Percentiles rank a stretch among this genome's conserved stretches.
These are phyloP conservation scores for Corylus avellana DNA, from an alignment of 306 rosid species.

Conservation along the genomic window DNA sequence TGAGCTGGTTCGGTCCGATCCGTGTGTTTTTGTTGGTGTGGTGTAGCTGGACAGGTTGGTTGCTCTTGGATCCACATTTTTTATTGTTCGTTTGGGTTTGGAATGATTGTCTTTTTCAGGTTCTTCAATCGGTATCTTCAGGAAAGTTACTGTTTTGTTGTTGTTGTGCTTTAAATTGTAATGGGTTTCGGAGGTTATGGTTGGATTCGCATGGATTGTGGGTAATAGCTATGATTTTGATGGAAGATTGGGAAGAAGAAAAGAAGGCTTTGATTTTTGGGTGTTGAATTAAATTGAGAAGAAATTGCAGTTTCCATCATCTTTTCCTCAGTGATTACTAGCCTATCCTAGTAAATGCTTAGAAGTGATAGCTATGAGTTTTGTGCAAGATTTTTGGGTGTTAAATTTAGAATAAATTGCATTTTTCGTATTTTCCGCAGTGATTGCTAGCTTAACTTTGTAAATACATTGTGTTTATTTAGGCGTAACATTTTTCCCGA, in stretches of 20 bases:
- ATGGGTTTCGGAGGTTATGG: background rate
- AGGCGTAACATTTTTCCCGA: too few species aligned
- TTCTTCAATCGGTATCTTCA: background rate
- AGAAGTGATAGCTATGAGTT: too few species aligned
- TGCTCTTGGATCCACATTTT: slow-evolving; percentile 30
- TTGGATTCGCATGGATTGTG: background rate
- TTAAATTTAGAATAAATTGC: background rate
- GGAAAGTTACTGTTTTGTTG: too few species aligned
- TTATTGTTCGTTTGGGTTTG: background rate
- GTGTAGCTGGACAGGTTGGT: slow-evolving; percentile 37
- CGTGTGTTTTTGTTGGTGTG: slow-evolving; percentile 23
- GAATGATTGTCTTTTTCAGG: background rate
- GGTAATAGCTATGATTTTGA: too few species aligned
- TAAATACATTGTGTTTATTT: background rate
- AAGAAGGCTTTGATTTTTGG: slow-evolving; percentile 4
- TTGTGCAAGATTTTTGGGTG: background rate
- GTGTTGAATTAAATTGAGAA: background rate
- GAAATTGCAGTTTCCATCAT: background rate
- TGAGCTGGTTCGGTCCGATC: slow-evolving; percentile 29
- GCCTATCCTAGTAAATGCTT: background rate
- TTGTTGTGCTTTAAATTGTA: background rate
- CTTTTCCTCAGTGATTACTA: background rate
- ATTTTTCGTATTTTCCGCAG: background rate
- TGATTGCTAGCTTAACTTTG: background rate
- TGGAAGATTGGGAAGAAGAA: background rate